phyloP scores from a whole-genome alignment of 352 stramenopile genomes.

The Albugo laibachii region DNA sequence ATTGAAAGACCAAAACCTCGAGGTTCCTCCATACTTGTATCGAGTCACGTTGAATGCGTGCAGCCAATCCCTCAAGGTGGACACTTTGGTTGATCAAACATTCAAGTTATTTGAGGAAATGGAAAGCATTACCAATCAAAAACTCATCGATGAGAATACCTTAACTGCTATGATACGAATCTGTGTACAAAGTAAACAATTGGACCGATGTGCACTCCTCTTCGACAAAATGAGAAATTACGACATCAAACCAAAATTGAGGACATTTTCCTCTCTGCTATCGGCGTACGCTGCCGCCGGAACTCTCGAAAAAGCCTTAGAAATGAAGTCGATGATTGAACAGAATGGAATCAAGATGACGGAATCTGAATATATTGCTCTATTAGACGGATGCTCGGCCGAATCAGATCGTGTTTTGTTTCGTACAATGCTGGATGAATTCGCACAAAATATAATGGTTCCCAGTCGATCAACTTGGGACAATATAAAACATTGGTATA shows the following conservation, averaged over 20 bases:
- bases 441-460: constrained; percentile 34
- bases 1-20: constrained; percentile 22
- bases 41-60: constrained; percentile 42
- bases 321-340: constrained; percentile 25
- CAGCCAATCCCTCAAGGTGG: constrained; percentile 19
- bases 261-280: constrained; percentile 53
- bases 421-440: constrained; percentile 29
- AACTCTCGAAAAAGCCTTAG: constrained; percentile 34
- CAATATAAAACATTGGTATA: constrained; percentile 53
- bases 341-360: constrained; percentile 26
- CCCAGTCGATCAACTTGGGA: constrained; percentile 25
- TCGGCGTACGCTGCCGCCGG: constrained; percentile 24
- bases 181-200: constrained; percentile 36
- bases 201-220: constrained; percentile 23
- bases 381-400: constrained; percentile 29
- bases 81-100: constrained; percentile 16
- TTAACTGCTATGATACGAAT: constrained; percentile 64
- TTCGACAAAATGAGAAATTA: constrained; percentile 25
- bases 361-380: constrained; percentile 37
- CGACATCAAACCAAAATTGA: constrained; percentile 35
- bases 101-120: constrained; percentile 48
- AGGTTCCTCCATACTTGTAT: constrained; percentile 20
- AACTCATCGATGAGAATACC: constrained; percentile 30
- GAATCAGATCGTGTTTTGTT: constrained; percentile 20
- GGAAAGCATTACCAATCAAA: constrained; percentile 15